Base-by-base conservation (phyloP, 257 asterid genomes). In the Ilex aquifolium region DNA sequence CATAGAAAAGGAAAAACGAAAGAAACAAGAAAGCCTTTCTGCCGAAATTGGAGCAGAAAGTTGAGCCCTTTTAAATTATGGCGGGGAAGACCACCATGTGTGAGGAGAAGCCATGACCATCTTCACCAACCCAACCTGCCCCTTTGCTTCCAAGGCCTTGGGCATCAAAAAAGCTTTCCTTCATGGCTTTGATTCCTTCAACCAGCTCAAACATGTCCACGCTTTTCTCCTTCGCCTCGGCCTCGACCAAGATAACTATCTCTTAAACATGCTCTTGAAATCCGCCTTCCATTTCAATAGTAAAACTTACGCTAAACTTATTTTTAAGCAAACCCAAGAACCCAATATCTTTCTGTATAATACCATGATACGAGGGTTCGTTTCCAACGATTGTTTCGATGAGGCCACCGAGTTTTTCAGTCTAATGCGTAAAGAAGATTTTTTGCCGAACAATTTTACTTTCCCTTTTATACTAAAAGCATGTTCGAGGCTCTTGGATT, bases 201-300 rank as follows among this genome's bases (percentile, higher is more conserved):
- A 15, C 30, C 57, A 53, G 30, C 57, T 53, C 57, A 53, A 53
- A 14, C 57, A 53, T n/a, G 10, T 17, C 57, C 57, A 53, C 31
- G 57, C 30, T 15, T 10, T 10, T 27, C 27, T 53, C 6, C 57
- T 53, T 5, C 57, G 57, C 3, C 31, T 53, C 30, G 30, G 30
- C 30, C 57, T 53, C 57, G 30, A 53, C 57, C 27, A 53, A 14
- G 57, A 53, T 10, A 53, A 15, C 57, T 53, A 53, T 10, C 30
- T 53, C 57, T 27, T 53, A 10, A 53, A 53, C 57, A 2, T 17
- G 30, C 27, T 53, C 8, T n/a, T 53, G 29, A 53, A 53, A 17
- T 53, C 57, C 30, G 3, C n/a, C 31, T 53, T 53, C 57, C 14
- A 4, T 21, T 53, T 53, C 57, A 15, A 14, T 27, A 0, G 15